Evolutionary conservation across 106 monocot genomes (phyloP), one percentile per base, ranked within the genome.

Genomic region (Dioscorea zingiberensis): DNA sequence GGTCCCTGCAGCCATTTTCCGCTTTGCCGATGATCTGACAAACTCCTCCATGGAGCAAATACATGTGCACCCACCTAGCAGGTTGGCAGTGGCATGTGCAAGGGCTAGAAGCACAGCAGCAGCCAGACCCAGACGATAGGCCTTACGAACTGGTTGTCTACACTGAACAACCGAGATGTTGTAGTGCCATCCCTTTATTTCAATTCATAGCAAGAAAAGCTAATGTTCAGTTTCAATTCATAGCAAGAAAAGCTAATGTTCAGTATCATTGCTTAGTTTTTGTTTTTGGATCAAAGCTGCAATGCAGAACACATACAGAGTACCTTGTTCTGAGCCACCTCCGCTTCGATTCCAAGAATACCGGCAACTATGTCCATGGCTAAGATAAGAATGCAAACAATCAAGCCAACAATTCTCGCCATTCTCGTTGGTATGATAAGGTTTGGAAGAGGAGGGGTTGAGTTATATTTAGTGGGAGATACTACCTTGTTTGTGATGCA

Each of bases 31-130:
- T 13, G 94, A 74, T 12, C 48, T 61, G 0, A 38, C 22, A 21
- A 74, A 67, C n/a, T 66, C 80, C 17, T 79, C 79, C 58, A 25
- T 71, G 2, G 94, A 87, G 45, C 79, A 82, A 27, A 84, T 71
- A 55, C 94, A 94, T 0, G 64, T 63, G 82, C 90, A 94, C 0
- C 90, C 94, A 23, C 94, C 94, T 0, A 90, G 75, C 64, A 87
- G 47, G 62, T 90, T 89, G 25, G 87, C 79, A 27, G 82, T 59
- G 63, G 66, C 66, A 62, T 94, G 94, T 2, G 94, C 77, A 32
- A 80, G 23, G 9, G 75, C 86, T 2, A 94, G 79, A 32, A 94
- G 79, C n/a, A 58, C 73, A 1, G 87, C 87, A 0, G 86, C 86
- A 3, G 84, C 70, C 1, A 94, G 68, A 11, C 90, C 87, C 16